phyloP scores from a whole-genome alignment of 768 basidiomycete genomes.

The Sporobolomyces phaffii region DNA sequence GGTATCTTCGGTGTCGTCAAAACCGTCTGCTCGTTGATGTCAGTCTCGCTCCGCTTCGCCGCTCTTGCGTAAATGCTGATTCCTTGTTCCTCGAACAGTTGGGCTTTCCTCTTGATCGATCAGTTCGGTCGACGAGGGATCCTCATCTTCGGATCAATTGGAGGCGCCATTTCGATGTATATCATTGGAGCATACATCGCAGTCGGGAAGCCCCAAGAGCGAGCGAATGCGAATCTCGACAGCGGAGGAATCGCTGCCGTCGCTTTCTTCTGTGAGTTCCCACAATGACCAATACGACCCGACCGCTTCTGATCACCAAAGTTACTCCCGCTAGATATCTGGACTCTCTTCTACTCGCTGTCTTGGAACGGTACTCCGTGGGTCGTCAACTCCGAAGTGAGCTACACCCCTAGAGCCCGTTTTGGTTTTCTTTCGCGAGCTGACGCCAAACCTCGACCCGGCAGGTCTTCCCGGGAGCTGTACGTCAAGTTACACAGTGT shows the following conservation, averaged over 20 bases:
- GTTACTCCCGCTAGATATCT: slow-evolving; percentile 17
- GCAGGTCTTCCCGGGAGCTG: slow-evolving; percentile 45
- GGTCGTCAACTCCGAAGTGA: slow-evolving; percentile 50
- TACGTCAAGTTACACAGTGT: slow-evolving; percentile 42
- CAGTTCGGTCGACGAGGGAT: slow-evolving; percentile 50
- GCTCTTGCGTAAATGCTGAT: neutral
- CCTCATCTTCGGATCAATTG: slow-evolving; percentile 50
- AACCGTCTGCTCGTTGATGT: slow-evolving; percentile 45
- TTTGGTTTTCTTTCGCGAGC: neutral
- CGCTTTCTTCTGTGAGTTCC: slow-evolving; percentile 33
- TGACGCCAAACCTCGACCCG: neutral
- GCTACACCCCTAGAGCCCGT: slow-evolving; percentile 39
- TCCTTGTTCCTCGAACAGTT: neutral
- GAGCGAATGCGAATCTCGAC: slow-evolving; percentile 11
- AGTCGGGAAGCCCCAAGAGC: slow-evolving; percentile 45
- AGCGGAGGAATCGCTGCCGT: slow-evolving; percentile 39
- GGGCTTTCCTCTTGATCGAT: slow-evolving; percentile 49
- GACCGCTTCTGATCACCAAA: neutral
- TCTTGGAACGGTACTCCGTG: slow-evolving; percentile 53
- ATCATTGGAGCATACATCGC: slow-evolving; percentile 53
- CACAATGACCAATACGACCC: too few relatives aligned
- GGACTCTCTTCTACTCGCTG: slow-evolving; percentile 49
- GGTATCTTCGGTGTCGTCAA: slow-evolving; percentile 55
- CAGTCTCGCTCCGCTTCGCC: slow-evolving; percentile 39
- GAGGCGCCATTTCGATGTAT: slow-evolving; percentile 50